Base-by-base conservation (phyloP, 1,139 yeast genomes). In the Magnusiomyces clavatus region DNA sequence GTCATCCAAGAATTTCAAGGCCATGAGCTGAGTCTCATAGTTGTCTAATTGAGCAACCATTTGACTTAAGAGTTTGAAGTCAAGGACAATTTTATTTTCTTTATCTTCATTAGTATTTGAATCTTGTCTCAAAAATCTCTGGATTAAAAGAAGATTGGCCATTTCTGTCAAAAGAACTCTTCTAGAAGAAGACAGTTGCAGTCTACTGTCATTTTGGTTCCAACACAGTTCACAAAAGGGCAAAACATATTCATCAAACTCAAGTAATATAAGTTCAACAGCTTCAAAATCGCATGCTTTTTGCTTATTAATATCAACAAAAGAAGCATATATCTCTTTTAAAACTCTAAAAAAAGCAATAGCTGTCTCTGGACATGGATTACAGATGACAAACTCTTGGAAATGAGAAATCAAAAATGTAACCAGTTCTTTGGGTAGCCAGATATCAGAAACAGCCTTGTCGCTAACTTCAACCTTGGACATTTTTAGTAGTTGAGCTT, bases 1-100 rank as follows among this genome's bases (percentile, higher is more conserved):
- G 20, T 57, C 49, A 13, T 59, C 57, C 8, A 65, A 56, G 40
- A 61, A 63, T 20, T 59, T 59, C 24, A 82, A 64, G 0, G 78
- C 72, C 4, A 68, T 62, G 3, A 73, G 58, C 58, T 78, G 82
- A 11, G 80, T 80, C 55, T 80, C 83, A 56, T 73, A 78, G 45
- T 46, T 36, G 14, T 45, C 44, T 16, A 46, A 31, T 34, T 50
- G 48, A 24, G 51, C 38, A 31, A 54, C 19, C 45, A 54, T 47
- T 11, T 38, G 43, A n/a, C 34, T 54, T 12, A 52, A 40, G 31
- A 45, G 45, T 13, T 24, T 24, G 31, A 24, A 8, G 31, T 39
- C 51, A 2, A 48, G 41, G 13, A 40, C 31, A 24, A 24, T 24
- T 17, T 47, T 44, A 35, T 35, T n/a, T 12, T 8, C 36, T n/a